Evolutionary conservation across 139 green algal species (phyloP), one percentile per base, ranked within the genome.

Genomic region (Zygnema circumcarinatum): DNA sequence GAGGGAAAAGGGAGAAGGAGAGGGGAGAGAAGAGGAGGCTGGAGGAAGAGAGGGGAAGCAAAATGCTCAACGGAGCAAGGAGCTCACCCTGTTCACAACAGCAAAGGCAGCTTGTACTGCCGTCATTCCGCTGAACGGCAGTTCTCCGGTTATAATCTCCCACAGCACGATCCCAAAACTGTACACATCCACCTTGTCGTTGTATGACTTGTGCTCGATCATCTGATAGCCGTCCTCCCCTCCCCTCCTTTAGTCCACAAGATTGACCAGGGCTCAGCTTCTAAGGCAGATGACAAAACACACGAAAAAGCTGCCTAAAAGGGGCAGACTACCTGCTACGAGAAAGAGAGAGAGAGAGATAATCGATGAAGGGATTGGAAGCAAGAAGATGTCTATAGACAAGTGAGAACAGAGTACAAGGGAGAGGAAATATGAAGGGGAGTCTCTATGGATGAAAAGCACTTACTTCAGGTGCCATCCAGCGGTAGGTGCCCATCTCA

Each of bases 401-500:
- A 78, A 39, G 3, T 7, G 16, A 39, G 11, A 11, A 78, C 11
- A 78, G 35, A 78, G 35, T 22, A 11, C 7, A 11, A 78, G 69
- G 35, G 69, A 62, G 47, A 62, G 47, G 16, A 62, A 62, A 62
- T 62, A 16, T 25, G 16, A 62, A 62, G 16, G 7, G 16, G 47
- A 62, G 47, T 7, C 7, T 7, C 7, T 7, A 62, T 7, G 16
- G 47, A 16, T 7, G 47, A 16, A 16, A 16, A 62, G 16, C 47
- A 16, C 47, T 62, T 62, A 94, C 92, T 92, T 95, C 93, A 42
- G 93, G 93, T 0, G 93, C 90, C 93, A 95, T 95, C 90, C 93
- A 94, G 21, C 92, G 94, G 2, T 94, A 83, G 0, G 93, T 95
- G 67, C 92, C 93, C 67, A 47, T 87, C 91, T 94, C 93, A 38